These are phyloP conservation scores for Berkeleyomyces rouxiae DNA, from an alignment of 2,329 filamentous ascomycete genomes.

Conservation along the genomic window DNA sequence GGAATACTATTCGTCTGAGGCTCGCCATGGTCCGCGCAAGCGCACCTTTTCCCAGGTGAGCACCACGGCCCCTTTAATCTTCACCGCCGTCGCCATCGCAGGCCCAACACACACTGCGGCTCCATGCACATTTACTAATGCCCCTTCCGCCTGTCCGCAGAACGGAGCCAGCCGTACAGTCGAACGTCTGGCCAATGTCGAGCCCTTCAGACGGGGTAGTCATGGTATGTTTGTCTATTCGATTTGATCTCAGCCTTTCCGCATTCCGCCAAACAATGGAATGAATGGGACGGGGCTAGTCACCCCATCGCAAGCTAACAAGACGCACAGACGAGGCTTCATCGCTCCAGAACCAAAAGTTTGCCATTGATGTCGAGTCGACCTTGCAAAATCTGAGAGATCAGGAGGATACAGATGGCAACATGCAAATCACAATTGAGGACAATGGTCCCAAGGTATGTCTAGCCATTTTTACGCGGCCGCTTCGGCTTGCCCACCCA, in stretches of 20 bases:
- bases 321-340: slow-evolving; percentile 9
- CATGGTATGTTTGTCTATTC: slow-evolving; percentile 29
- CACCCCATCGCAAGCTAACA: not conserved
- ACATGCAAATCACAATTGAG: slow-evolving; percentile 96
- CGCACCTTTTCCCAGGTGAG: slow-evolving; percentile 40
- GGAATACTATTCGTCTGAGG: slow-evolving; percentile 42
- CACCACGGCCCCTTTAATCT: not conserved
- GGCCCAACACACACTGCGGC: not conserved
- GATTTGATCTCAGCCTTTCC: not conserved
- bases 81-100: slow-evolving; percentile 18
- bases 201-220: slow-evolving; percentile 41
- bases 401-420: slow-evolving; percentile 83
- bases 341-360: slow-evolving; percentile 23
- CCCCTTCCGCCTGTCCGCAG: slow-evolving; percentile 19
- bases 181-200: slow-evolving; percentile 33
- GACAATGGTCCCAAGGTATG: slow-evolving; percentile 77
- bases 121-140: not conserved
- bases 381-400: slow-evolving; percentile 64
- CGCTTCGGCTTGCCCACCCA: not conserved
- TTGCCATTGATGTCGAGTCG: slow-evolving; percentile 71
- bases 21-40: slow-evolving; percentile 35
- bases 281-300: not conserved
- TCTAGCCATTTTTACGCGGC: not conserved
- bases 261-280: not conserved
- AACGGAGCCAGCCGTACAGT: slow-evolving; percentile 36